These are phyloP conservation scores for Phoma herbarum DNA, from an alignment of 2,329 filamentous ascomycete species.

Conservation along the genomic window DNA sequence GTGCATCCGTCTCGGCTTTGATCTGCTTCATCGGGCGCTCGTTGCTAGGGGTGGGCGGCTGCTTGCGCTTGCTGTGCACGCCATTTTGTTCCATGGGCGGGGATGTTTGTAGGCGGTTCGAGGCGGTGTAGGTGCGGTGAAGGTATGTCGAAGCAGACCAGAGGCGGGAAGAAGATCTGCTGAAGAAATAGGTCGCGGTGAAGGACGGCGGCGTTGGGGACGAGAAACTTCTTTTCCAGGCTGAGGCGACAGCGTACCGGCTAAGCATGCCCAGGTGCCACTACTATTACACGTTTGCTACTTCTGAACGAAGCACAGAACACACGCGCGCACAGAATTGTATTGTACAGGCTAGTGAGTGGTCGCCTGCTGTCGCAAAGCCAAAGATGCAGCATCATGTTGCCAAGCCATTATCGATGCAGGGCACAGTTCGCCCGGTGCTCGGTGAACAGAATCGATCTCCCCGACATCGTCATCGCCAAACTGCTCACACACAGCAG, in stretches of 20 bases:
- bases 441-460: slow-evolving; percentile 22
- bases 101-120: slow-evolving; percentile 12
- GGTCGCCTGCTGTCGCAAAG: slow-evolving; percentile 12
- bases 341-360: slow-evolving; percentile 14
- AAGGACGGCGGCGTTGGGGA: slow-evolving; percentile 23
- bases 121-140: slow-evolving; percentile 10
- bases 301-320: slow-evolving; percentile 14
- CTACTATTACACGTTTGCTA: slow-evolving; percentile 16
- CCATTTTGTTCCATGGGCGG: slow-evolving; percentile 60
- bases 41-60: slow-evolving; percentile 54
- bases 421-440: slow-evolving; percentile 29
- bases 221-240: slow-evolving; percentile 42
- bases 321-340: slow-evolving; percentile 12
- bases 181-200: slow-evolving; percentile 20
- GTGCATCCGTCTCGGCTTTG: slow-evolving; percentile 57
- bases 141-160: slow-evolving; percentile 7
- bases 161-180: slow-evolving; percentile 13
- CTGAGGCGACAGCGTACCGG: slow-evolving; percentile 38
- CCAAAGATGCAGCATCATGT: slow-evolving; percentile 16
- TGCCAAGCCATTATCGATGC: slow-evolving; percentile 19
- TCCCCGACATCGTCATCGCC: slow-evolving; percentile 18
- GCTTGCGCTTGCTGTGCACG: slow-evolving; percentile 64
- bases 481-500: neutral
- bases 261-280: slow-evolving; percentile 40
- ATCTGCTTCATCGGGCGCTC: slow-evolving; percentile 66